A percentile compares a stretch with the other conserved stretches of the same genome.
These are phyloP conservation scores for Teunomyces tritomae DNA, from an alignment of 805 yeast genomes.

Conservation along the genomic window DNA sequence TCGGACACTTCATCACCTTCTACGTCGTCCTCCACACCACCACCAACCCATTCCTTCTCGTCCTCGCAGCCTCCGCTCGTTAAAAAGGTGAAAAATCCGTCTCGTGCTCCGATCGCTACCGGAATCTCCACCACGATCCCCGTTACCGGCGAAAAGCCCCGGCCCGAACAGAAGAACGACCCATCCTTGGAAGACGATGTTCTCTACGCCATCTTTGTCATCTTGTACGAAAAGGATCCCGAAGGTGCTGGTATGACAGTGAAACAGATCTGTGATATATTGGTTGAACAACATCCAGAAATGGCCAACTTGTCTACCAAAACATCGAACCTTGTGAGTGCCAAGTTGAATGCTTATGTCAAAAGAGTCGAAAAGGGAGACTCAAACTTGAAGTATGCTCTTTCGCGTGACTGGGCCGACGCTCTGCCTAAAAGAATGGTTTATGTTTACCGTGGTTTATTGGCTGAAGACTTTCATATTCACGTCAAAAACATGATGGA, in stretches of 20 bases:
- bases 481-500: conserved; percentile 69
- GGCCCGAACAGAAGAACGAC: conserved; percentile 61
- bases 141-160: conserved; percentile 68
- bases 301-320: conserved; percentile 80
- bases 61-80: conserved; percentile 6
- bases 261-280: conserved; percentile 76
- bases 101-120: conserved; percentile 57
- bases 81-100: conserved; percentile 35
- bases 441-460: conserved; percentile 75
- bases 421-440: conserved; percentile 89
- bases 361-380: conserved; percentile 85
- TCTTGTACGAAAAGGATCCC: conserved; percentile 65
- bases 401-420: conserved; percentile 88
- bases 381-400: conserved; percentile 63
- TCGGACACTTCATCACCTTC: not conserved
- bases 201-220: conserved; percentile 69
- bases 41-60: conserved; percentile 9
- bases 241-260: conserved; percentile 84
- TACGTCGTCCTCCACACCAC: conserved; percentile 4
- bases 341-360: conserved; percentile 81
- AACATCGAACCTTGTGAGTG: conserved; percentile 76
- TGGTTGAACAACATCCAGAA: conserved; percentile 73
- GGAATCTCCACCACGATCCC: conserved; percentile 80
- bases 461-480: conserved; percentile 70
- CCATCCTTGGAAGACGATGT: conserved; percentile 72